Base-by-base conservation (phyloP, 2,329 filamentous ascomycete genomes). In the Didymella arachidicola region DNA sequence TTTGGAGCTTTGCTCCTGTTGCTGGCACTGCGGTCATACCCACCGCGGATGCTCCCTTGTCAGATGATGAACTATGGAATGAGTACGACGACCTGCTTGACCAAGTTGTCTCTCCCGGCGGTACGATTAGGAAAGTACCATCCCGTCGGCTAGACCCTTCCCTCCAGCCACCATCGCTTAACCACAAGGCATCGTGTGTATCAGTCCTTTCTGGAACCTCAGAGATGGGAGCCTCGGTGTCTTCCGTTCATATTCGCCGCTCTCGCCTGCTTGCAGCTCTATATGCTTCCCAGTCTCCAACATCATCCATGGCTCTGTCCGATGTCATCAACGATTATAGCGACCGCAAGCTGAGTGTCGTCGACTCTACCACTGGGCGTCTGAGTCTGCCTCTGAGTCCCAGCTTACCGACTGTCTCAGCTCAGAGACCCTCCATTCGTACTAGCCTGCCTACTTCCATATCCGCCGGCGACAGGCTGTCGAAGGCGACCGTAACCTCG, bases 51-150 rank as follows among this genome's bases (percentile, higher is more conserved):
- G 86, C 87, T 4, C 88, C 86, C 0, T 83, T 89, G 4, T 86
- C 81, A 1, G 91, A 96, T 64, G 94, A 97, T 68, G 94, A 97
- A 72, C 85, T 97, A 1, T 98, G 94, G 94, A 89, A 93, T 50
- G 94, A 96, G 77, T 97, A 96, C 72, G 89, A 98, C 65, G 94
- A 97, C 68, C 80, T 97, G 12, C 85, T 97, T 53, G 90, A 91
- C 51, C 88, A 91, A 57, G 83, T 87, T 11, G 83, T 86, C 48
- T 84, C 83, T 4, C 56, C 56, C 12, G 56, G 56, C 10, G 56
- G 56, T 22, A 59, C 56, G 7, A 30, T 45, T n/a, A 39, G 34
- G 18, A 64, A 60, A 39, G 29, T 59, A 34, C 16, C 41, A 19
- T 25, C 41, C 7, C 64, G 60, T 19, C 64, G 58, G n/a, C 63